Conservation (phyloP, 2,329 filamentous ascomycete genomes). For the Truncatella angustata region DNA sequence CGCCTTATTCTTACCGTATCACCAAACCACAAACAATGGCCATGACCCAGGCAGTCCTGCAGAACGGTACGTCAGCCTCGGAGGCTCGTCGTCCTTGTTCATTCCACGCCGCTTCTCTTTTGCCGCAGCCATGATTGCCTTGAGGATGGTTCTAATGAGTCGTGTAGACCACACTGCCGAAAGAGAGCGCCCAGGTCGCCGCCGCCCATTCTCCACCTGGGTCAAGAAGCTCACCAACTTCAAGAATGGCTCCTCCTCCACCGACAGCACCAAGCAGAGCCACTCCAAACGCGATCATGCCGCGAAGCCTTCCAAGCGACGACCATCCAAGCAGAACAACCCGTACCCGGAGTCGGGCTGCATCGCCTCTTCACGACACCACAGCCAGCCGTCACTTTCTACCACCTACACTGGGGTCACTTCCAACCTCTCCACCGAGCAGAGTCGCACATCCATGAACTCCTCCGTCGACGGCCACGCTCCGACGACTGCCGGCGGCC, state of each 20-base stretch:
- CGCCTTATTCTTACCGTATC: too few relatives aligned
- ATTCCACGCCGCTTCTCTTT: neutral
- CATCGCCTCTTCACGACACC: conserved; percentile 36
- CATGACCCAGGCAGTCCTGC: conserved; percentile 3
- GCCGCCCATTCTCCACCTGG: conserved; percentile 87
- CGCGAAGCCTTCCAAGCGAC: conserved; percentile 54
- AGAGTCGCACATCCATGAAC: conserved; percentile 58
- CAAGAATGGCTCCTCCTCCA: conserved; percentile 66
- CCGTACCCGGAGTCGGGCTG: conserved; percentile 85
- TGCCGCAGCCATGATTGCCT: neutral
- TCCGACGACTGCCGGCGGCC: conserved; percentile 61
- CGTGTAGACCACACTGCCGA: conserved; percentile 53
- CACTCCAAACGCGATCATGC: conserved; percentile 38
- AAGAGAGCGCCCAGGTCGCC: conserved; percentile 61
- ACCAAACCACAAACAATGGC: conserved; percentile 8
- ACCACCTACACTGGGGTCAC: conserved; percentile 50
- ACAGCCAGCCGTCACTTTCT: conserved; percentile 54
- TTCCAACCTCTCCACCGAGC: conserved; percentile 53
- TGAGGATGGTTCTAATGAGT: conserved; percentile 1
- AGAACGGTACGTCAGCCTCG: neutral
- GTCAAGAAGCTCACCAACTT: conserved; percentile 91
- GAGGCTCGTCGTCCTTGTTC: neutral
- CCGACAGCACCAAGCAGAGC: conserved; percentile 41
- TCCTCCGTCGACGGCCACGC: conserved; percentile 58
- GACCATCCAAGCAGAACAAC: conserved; percentile 70